Evolutionary conservation across 2,329 filamentous ascomycete species (phyloP).

Genomic region (Lasiodiplodia citricola): DNA sequence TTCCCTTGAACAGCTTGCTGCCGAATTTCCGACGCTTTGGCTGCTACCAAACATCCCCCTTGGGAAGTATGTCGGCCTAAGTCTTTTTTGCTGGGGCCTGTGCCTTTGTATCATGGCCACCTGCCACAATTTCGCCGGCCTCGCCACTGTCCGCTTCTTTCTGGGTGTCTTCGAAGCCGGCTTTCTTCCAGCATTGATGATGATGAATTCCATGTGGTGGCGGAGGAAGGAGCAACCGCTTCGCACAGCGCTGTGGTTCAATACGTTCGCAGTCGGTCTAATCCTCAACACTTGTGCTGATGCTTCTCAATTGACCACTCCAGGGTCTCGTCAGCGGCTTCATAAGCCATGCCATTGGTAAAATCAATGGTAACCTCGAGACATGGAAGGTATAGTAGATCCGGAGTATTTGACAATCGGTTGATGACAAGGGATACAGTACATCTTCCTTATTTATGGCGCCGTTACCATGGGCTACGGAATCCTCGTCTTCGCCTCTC

Average conservation of each 20-base stretch:
- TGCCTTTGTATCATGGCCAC: constrained; percentile 67
- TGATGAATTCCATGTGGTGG: constrained; percentile 35
- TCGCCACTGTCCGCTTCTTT: constrained; percentile 44
- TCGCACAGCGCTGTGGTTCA: constrained; percentile 37
- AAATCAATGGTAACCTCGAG: constrained; percentile 42
- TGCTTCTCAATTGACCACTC: constrained; percentile 68
- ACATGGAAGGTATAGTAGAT: constrained; percentile 42
- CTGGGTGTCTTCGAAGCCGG: constrained; percentile 35
- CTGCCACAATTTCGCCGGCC: constrained; percentile 62
- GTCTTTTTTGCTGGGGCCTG: constrained; percentile 59
- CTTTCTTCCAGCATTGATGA: constrained; percentile 33
- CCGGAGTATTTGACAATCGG: too few relatives aligned
- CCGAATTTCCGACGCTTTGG: constrained; percentile 68
- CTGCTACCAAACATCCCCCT: constrained; percentile 61
- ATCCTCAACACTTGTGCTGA: too few relatives aligned
- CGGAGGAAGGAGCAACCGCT: constrained; percentile 5
- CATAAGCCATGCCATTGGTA: not conserved
- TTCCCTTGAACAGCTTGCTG: constrained; percentile 10
- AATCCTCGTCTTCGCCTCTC: not conserved
- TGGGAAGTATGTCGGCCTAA: constrained; percentile 54
- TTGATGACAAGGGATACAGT: not conserved
- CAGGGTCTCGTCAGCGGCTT: constrained; percentile 67
- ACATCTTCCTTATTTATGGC: constrained; percentile 5
- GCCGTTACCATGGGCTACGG: not conserved
- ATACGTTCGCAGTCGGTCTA: not conserved